These are phyloP conservation scores for Paramyrothecium sp. DNA, from an alignment of 2,329 filamentous ascomycete species.

Conservation along the genomic window DNA sequence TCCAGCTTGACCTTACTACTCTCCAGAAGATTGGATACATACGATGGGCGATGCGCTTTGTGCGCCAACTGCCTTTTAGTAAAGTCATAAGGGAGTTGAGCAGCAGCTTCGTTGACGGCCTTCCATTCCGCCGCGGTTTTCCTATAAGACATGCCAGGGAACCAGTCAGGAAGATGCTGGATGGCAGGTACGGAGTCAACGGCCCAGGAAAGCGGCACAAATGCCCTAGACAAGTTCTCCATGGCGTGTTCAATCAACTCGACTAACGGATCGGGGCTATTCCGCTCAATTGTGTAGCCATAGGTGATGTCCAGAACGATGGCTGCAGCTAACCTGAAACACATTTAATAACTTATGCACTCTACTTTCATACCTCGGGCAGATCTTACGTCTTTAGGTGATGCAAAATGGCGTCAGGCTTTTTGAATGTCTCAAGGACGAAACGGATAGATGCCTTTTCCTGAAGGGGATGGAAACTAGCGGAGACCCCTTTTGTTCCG, in stretches of 20 bases:
- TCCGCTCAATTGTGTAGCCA: slow-evolving; percentile 27
- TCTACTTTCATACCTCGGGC: too few species aligned
- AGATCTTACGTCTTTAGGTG: slow-evolving; percentile 26
- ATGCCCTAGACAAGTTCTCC: slow-evolving; percentile 21
- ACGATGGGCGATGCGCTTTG: slow-evolving; percentile 15
- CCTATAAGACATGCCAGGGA: slow-evolving; percentile 28
- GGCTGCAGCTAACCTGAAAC: slow-evolving; percentile 21
- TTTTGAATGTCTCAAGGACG: too few species aligned
- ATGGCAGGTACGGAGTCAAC: slow-evolving; percentile 30
- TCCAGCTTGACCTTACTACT: slow-evolving; percentile 5
- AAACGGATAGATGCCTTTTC: slow-evolving; percentile 22
- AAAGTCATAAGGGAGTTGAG: slow-evolving; percentile 26
- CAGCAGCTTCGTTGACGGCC: not conserved
- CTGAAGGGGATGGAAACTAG: too few species aligned
- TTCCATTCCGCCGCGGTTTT: slow-evolving; percentile 7
- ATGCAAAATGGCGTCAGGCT: slow-evolving; percentile 6
- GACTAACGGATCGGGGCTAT: slow-evolving; percentile 26
- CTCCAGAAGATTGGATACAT: slow-evolving; percentile 19
- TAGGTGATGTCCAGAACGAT: slow-evolving; percentile 25
- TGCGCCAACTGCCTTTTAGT: slow-evolving; percentile 22
- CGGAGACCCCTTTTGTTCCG: slow-evolving; percentile 24
- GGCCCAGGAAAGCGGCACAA: slow-evolving; percentile 25
- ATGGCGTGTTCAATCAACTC: slow-evolving; percentile 24
- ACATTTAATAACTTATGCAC: not conserved
- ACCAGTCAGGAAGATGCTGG: slow-evolving; percentile 21